A percentile compares a stretch with the other conserved stretches of the same genome.
Evolutionary conservation across 805 yeast genomes (phyloP).

Genomic region (Candida xiaguanensis): DNA sequence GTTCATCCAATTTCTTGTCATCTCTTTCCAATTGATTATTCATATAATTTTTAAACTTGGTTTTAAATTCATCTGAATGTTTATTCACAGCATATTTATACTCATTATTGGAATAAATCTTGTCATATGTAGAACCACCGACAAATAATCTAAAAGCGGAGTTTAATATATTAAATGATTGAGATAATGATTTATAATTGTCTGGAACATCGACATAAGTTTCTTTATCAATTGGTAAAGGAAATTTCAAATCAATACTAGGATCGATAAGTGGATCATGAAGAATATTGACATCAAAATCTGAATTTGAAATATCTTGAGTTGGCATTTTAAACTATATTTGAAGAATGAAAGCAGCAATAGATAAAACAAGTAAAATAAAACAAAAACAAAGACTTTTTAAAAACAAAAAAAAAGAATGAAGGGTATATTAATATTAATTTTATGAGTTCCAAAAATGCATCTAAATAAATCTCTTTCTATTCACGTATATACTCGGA

Average conservation of each 20-base stretch:
- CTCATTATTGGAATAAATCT: slow-evolving; percentile 32
- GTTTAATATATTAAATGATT: slow-evolving; percentile 23
- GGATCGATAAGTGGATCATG: slow-evolving; percentile 30
- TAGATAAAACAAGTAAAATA: not conserved
- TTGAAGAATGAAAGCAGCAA: not conserved
- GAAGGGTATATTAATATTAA: not conserved
- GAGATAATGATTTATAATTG: slow-evolving; percentile 22
- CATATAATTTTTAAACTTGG: slow-evolving; percentile 27
- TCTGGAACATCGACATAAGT: slow-evolving; percentile 25
- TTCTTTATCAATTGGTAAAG: slow-evolving; percentile 35
- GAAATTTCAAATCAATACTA: slow-evolving; percentile 30
- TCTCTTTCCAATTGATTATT: slow-evolving; percentile 25
- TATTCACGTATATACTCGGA: not conserved
- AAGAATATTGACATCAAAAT: slow-evolving; percentile 36
- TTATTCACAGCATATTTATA: slow-evolving; percentile 32
- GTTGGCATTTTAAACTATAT: not conserved
- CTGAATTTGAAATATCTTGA: slow-evolving; percentile 9
- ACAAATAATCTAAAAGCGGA: slow-evolving; percentile 30
- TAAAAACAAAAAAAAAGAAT: not conserved
- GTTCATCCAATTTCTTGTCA: slow-evolving; percentile 33
- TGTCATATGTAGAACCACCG: slow-evolving; percentile 20
- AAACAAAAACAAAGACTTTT: not conserved
- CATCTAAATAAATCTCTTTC: no score
- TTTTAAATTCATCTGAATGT: slow-evolving; percentile 23
- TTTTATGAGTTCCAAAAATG: not conserved